These are phyloP conservation scores for Pythium plurisporium DNA, from an alignment of 352 stramenopile genomes.

Conservation along the genomic window DNA sequence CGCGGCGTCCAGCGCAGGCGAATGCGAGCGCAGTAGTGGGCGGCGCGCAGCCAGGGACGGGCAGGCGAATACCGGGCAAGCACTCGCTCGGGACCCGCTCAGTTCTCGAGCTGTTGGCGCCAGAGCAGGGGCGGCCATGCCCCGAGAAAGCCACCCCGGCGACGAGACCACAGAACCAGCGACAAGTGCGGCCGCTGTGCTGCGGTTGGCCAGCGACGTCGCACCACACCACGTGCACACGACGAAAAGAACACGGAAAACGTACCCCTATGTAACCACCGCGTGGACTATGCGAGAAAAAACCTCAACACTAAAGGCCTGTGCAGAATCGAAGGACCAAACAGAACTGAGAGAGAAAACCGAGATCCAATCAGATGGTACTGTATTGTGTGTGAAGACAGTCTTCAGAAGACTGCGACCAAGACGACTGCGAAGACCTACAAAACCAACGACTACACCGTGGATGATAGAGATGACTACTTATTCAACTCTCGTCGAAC, in stretches of 20 bases:
- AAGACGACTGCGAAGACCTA: too few relatives aligned
- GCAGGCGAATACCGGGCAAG: background rate
- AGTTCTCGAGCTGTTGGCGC: constrained; percentile 22
- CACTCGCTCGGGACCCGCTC: constrained; percentile 11
- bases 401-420: too few relatives aligned
- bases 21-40: constrained; percentile 7
- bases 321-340: too few relatives aligned
- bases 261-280: too few relatives aligned
- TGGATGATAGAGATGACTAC: too few relatives aligned
- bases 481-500: too few relatives aligned
- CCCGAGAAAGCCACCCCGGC: constrained; percentile 2
- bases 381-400: too few relatives aligned
- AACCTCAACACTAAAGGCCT: background rate
- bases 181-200: constrained; percentile 14
- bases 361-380: too few relatives aligned
- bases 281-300: background rate
- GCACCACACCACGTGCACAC: constrained; percentile 19
- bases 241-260: constrained; percentile 20
- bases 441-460: too few relatives aligned
- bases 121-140: constrained; percentile 21
- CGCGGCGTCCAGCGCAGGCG: constrained; percentile 6
- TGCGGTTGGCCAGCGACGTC: constrained; percentile 7
- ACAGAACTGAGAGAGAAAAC: too few relatives aligned
- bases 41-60: constrained; percentile 5
- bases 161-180: constrained; percentile 9